Percentiles rank a stretch among this genome's conserved stretches.
phyloP scores from a whole-genome alignment of 192 early-diverging fungal species.

The Coemansia sp. region DNA sequence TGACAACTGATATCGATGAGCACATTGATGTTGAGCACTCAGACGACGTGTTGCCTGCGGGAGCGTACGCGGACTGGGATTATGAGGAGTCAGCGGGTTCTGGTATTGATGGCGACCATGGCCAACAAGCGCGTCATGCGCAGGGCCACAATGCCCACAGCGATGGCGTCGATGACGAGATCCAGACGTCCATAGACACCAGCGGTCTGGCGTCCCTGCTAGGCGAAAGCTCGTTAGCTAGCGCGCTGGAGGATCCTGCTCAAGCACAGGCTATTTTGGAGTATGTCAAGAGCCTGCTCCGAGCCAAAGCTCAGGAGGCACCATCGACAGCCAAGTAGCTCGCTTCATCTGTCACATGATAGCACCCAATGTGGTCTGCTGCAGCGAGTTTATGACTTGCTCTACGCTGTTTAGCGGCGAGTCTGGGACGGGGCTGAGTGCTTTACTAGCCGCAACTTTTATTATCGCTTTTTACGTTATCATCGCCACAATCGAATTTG shows the following conservation, averaged over 20 bases:
- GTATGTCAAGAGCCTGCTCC: conserved; percentile 46
- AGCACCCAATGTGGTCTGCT: too few species aligned
- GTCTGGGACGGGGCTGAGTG: too few species aligned
- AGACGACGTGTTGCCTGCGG: background rate
- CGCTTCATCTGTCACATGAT: too few species aligned
- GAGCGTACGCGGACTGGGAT: conserved; percentile 9
- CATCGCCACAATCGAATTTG: too few species aligned
- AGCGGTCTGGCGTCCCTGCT: conserved; percentile 44
- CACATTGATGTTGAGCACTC: background rate
- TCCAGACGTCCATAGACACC: conserved; percentile 41
- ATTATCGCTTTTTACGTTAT: too few species aligned
- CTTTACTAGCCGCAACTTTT: too few species aligned
- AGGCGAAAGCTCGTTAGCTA: conserved; percentile 42
- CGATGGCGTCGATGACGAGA: conserved; percentile 18
- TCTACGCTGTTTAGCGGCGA: too few species aligned
- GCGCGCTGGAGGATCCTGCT: conserved; percentile 44
- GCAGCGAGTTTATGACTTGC: too few species aligned
- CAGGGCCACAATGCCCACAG: background rate
- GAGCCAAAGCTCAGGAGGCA: conserved; percentile 10
- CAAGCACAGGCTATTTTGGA: conserved; percentile 45
- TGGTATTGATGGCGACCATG: background rate
- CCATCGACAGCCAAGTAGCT: background rate
- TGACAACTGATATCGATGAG: conserved; percentile 4
- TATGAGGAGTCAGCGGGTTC: conserved; percentile 2
- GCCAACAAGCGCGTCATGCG: background rate